Conservation (phyloP, 2,329 filamentous ascomycete genomes). For the Talaromyces piceae region DNA sequence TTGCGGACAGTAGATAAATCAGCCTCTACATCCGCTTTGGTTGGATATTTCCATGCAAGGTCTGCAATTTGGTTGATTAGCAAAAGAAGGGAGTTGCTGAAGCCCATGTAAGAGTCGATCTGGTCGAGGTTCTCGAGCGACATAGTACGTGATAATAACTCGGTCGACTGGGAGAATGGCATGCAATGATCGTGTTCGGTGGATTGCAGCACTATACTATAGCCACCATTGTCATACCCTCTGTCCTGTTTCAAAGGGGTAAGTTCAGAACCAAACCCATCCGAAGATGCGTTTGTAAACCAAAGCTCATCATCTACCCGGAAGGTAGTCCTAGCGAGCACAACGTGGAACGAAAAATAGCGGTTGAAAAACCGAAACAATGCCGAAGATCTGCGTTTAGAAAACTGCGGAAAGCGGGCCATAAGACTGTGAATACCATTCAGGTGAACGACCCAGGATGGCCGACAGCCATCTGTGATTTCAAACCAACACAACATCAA, state of each 20-base stretch:
- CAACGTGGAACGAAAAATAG: conserved; percentile 22
- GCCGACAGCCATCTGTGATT: conserved; percentile 22
- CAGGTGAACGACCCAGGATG: conserved; percentile 22
- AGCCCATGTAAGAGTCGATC: conserved; percentile 21
- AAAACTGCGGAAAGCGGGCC: conserved; percentile 11
- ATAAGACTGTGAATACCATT: conserved; percentile 20
- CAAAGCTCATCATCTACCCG: conserved; percentile 11
- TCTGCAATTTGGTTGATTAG: conserved; percentile 18
- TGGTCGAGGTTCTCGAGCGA: conserved; percentile 14
- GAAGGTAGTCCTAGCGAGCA: conserved; percentile 21
- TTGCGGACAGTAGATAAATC: conserved; percentile 2
- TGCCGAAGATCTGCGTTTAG: conserved; percentile 2
- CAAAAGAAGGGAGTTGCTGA: conserved; percentile 18
- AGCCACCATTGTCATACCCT: background rate
- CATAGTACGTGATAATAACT: conserved; percentile 9
- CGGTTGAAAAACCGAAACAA: conserved; percentile 19
- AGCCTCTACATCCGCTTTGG: conserved; percentile 8
- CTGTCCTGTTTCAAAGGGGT: background rate
- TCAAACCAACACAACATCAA: conserved; percentile 25
- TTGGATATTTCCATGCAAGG: conserved; percentile 15
- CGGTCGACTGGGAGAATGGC: conserved; percentile 3
- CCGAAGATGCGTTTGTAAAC: background rate
- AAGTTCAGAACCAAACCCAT: background rate
- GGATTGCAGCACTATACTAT: background rate
- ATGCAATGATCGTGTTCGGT: background rate